Evolutionary conservation across 371 early-diverging fungal species (phyloP).

Genomic region (Homolaphlyctis polyrhiza): DNA sequence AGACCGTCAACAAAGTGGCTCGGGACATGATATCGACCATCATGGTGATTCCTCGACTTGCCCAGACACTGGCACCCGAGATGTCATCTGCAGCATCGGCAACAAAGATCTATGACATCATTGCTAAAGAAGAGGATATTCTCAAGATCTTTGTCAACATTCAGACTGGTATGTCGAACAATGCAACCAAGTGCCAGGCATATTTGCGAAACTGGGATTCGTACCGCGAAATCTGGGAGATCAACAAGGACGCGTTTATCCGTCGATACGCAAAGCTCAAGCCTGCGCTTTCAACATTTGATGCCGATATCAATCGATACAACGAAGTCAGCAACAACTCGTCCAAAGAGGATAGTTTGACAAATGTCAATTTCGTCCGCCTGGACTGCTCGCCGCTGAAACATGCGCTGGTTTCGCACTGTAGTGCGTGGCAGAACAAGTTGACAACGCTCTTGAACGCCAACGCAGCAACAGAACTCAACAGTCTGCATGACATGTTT

Average conservation of each 20-base stretch:
- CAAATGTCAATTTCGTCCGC: conserved; percentile 49
- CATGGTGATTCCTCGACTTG: conserved; percentile 30
- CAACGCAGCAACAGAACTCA: conserved; percentile 46
- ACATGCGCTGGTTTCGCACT: conserved; percentile 51
- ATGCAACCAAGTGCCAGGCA: conserved; percentile 44
- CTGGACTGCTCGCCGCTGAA: conserved; percentile 52
- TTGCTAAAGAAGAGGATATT: conserved; percentile 49
- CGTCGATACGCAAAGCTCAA: conserved; percentile 55
- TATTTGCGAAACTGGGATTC: conserved; percentile 55
- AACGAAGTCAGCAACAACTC: conserved; percentile 59
- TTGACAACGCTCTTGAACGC: conserved; percentile 51
- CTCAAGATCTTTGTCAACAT: conserved; percentile 45
- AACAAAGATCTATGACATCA: conserved; percentile 38
- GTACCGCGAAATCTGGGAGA: conserved; percentile 60
- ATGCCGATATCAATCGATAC: conserved; percentile 58
- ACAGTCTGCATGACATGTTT: conserved; percentile 44
- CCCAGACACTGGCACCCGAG: conserved; percentile 20
- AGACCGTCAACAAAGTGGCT: conserved; percentile 43
- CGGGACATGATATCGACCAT: conserved; percentile 47
- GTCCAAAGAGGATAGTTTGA: conserved; percentile 56
- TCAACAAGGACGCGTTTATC: conserved; percentile 62
- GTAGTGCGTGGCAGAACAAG: conserved; percentile 52
- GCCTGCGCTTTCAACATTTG: conserved; percentile 56
- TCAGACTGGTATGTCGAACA: conserved; percentile 49
- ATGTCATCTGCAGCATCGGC: conserved; percentile 3